Conservation (phyloP, 1,284 basidiomycete genomes). For the Erythrobasidium hasegawianum region DNA sequence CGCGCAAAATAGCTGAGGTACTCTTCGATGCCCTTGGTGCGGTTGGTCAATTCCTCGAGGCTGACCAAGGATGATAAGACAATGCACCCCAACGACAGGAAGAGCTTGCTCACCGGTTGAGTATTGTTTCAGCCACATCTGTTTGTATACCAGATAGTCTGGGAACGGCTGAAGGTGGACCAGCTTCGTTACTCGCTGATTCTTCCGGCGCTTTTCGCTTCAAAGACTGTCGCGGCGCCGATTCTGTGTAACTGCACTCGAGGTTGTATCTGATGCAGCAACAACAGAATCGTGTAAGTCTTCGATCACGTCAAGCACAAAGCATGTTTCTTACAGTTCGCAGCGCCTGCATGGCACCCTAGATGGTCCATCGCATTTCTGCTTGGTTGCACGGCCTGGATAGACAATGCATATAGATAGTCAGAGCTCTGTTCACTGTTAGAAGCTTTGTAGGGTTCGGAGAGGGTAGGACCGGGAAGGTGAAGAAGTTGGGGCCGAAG, state of each 20-base stretch:
- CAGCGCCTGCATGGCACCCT: constrained; percentile 30
- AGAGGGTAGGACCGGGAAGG: neutral
- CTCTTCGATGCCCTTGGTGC: constrained; percentile 24
- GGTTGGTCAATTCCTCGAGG: constrained; percentile 23
- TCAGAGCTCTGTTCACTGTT: neutral
- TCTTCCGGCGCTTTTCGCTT: constrained; percentile 30
- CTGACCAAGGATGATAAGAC: neutral
- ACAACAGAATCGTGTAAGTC: neutral
- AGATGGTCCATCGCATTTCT: constrained; percentile 33
- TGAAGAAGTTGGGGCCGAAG: neutral
- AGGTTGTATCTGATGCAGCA: constrained; percentile 24
- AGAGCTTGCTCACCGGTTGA: constrained; percentile 5
- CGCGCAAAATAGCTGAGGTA: neutral
- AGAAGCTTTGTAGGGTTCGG: neutral
- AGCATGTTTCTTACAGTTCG: constrained; percentile 19
- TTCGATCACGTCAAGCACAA: neutral
- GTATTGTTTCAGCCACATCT: constrained; percentile 20
- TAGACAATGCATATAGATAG: neutral
- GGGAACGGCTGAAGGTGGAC: neutral
- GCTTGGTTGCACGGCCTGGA: constrained; percentile 29
- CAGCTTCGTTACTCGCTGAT: neutral
- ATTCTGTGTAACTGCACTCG: constrained; percentile 28
- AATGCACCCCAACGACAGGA: neutral
- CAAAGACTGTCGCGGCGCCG: constrained; percentile 1
- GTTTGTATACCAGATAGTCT: constrained; percentile 4